Evolutionary conservation across 305 asterid genomes (phyloP).

Genomic region (Fraxinus baroniana): DNA sequence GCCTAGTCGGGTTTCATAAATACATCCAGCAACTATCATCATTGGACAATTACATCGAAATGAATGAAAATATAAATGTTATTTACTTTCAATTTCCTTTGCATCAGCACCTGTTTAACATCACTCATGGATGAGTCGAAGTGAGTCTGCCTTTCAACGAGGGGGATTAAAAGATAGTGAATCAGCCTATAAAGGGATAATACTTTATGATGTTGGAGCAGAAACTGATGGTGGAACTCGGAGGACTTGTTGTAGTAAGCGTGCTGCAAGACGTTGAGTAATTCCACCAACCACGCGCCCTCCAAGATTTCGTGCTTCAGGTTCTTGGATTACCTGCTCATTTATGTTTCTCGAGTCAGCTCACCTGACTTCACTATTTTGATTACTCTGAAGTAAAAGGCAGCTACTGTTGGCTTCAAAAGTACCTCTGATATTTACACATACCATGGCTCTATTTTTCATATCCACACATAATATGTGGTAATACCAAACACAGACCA

Average conservation of each 20-base stretch:
- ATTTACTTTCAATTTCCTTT: background rate
- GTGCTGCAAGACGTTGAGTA: slow-evolving; percentile 95
- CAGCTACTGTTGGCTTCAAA: background rate
- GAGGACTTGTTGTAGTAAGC: slow-evolving; percentile 93
- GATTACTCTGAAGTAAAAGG: background rate
- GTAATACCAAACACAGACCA: background rate
- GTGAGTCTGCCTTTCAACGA: slow-evolving; percentile 3
- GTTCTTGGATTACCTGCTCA: slow-evolving; percentile 89
- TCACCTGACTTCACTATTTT: background rate
- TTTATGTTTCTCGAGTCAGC: slow-evolving; percentile 28
- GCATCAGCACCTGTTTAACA: background rate
- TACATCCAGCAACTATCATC: background rate
- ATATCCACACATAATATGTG: background rate
- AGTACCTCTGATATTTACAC: background rate
- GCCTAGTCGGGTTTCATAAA: background rate
- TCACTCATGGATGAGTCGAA: background rate
- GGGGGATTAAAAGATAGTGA: slow-evolving; percentile 24
- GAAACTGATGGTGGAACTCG: slow-evolving; percentile 59
- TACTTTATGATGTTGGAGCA: slow-evolving; percentile 29
- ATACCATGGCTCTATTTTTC: background rate
- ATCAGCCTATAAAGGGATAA: slow-evolving; percentile 3
- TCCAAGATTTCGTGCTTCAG: slow-evolving; percentile 81
- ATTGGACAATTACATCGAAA: background rate
- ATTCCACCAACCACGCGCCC: slow-evolving; percentile 97
- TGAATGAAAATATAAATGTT: background rate